A percentile compares a stretch with the other conserved stretches of the same genome.
These are phyloP conservation scores for Sungouiozyma ichnusensis DNA, from an alignment of 805 yeast genomes.

Conservation along the genomic window DNA sequence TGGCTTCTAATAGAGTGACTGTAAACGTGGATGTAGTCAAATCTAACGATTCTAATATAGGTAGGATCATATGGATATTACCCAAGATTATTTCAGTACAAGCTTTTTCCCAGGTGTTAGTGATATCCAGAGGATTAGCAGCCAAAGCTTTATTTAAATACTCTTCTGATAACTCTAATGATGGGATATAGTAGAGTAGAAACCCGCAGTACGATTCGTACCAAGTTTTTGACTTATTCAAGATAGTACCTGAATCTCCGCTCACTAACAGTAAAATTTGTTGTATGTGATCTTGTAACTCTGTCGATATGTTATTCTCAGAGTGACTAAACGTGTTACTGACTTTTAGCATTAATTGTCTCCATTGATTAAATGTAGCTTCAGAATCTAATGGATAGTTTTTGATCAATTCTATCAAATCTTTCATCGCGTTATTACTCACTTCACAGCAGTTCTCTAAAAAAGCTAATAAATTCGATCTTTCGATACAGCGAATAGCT, in stretches of 20 bases:
- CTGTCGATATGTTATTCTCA: slow-evolving; percentile 16
- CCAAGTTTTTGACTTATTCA: slow-evolving; percentile 49
- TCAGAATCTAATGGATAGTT: slow-evolving; percentile 29
- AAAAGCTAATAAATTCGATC: slow-evolving; percentile 13
- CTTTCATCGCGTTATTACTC: slow-evolving; percentile 24
- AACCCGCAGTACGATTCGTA: slow-evolving; percentile 52
- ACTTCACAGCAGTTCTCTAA: slow-evolving; percentile 15
- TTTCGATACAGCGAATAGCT: slow-evolving; percentile 33
- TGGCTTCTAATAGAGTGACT: slow-evolving; percentile 52
- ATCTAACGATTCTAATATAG: slow-evolving; percentile 49
- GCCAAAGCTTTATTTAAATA: slow-evolving; percentile 31
- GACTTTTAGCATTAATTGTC: slow-evolving; percentile 21
- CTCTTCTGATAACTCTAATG: slow-evolving; percentile 33
- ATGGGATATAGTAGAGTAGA: slow-evolving; percentile 52
- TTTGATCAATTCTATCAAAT: slow-evolving; percentile 25
- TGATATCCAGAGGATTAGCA: slow-evolving; percentile 29
- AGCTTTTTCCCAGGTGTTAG: slow-evolving; percentile 42
- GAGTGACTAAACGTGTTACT: slow-evolving; percentile 18
- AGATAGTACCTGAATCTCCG: slow-evolving; percentile 37
- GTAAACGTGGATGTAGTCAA: slow-evolving; percentile 53
- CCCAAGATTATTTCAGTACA: slow-evolving; percentile 48
- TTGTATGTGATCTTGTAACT: slow-evolving; percentile 23
- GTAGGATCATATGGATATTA: slow-evolving; percentile 46
- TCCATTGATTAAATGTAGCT: slow-evolving; percentile 31
- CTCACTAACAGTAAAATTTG: slow-evolving; percentile 27